Conservation (phyloP, 2,329 filamentous ascomycete genomes). For the Pseudopithomyces maydicus region DNA sequence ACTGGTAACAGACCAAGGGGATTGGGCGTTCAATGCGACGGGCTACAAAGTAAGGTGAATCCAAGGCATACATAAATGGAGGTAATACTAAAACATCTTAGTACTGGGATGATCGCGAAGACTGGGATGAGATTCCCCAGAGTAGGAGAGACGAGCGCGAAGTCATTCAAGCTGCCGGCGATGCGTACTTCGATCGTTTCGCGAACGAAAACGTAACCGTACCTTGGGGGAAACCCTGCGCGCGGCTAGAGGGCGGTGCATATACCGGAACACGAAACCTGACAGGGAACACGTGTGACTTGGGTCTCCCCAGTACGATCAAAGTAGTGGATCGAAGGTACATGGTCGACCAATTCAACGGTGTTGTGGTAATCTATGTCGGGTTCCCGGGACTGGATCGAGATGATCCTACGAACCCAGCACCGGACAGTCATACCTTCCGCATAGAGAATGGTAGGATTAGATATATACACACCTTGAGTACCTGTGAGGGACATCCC, state of each 20-base stretch:
- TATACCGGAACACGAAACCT: constrained; percentile 25
- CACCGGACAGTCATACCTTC: constrained; percentile 33
- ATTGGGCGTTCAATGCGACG: constrained; percentile 20
- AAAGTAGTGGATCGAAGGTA: constrained; percentile 27
- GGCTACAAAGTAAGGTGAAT: neutral
- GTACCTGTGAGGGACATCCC: constrained; percentile 24
- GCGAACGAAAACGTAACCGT: constrained; percentile 20
- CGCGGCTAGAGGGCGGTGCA: constrained; percentile 29
- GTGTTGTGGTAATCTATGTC: constrained; percentile 29
- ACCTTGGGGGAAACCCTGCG: constrained; percentile 31
- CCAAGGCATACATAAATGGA: neutral
- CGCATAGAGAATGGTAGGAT: constrained; percentile 30
- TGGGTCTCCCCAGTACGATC: constrained; percentile 28
- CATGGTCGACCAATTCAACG: constrained; percentile 31
- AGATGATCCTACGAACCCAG: constrained; percentile 10
- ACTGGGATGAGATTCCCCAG: constrained; percentile 22
- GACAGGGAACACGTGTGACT: constrained; percentile 22
- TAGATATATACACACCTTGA: constrained; percentile 27
- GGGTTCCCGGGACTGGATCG: constrained; percentile 28
- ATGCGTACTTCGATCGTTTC: constrained; percentile 29
- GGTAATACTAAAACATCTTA: neutral
- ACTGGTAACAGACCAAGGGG: constrained; percentile 24
- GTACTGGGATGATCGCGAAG: constrained; percentile 12
- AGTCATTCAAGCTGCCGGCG: constrained; percentile 27
- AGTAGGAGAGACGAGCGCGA: constrained; percentile 15